Base-by-base conservation (phyloP, 2,329 filamentous ascomycete species). In the Elsinoe perseae region DNA sequence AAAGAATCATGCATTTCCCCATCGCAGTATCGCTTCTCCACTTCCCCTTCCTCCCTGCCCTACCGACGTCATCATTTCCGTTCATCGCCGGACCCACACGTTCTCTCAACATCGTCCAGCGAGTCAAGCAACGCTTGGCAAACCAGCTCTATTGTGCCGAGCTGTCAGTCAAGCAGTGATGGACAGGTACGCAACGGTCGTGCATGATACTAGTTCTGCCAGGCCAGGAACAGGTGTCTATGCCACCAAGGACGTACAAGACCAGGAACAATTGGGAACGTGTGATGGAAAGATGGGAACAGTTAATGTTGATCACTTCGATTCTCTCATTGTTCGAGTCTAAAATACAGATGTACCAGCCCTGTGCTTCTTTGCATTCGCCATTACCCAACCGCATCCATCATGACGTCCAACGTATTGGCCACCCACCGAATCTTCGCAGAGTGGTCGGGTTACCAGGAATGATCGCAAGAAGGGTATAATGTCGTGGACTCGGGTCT, bases 341-440 rank as follows among this genome's bases (percentile, higher is more conserved):
- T 50, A 50, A 16, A 50, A 50, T 50, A 50, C 44, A 50, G 44
- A 16, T 50, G 44, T 27, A 10, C 25, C 25, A 16, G 10, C 14
- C 44, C 6, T n/a, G 12, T 30, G 23, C 44, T 25, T 12, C 27
- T 9, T 18, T 27, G 25, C 44, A 16, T 50, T 50, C 28, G 14
- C 44, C 44, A 30, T 50, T 50, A 50, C 44, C 25, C 44, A 50
- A 50, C 44, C 44, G 25, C 44, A 32, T 32, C 25, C 30, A 50
- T 50, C 44, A 50, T 50, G n/a, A n/a, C n/a, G 9, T 50, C 20
- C 20, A 50, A 32, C 18, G 40, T 44, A n/a, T 44, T 12, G 40
- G 40, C 40, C 25, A 25, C 20, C n/a, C 25, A 44, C 40, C 40
- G 6, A 42, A 25, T 18, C 40, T 44, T 25, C 5, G n/a, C 4